Evolutionary conservation across 2,329 filamentous ascomycete species (phyloP), one percentile per base, ranked within the genome.

Genomic region (Fusarium austroafricanum): DNA sequence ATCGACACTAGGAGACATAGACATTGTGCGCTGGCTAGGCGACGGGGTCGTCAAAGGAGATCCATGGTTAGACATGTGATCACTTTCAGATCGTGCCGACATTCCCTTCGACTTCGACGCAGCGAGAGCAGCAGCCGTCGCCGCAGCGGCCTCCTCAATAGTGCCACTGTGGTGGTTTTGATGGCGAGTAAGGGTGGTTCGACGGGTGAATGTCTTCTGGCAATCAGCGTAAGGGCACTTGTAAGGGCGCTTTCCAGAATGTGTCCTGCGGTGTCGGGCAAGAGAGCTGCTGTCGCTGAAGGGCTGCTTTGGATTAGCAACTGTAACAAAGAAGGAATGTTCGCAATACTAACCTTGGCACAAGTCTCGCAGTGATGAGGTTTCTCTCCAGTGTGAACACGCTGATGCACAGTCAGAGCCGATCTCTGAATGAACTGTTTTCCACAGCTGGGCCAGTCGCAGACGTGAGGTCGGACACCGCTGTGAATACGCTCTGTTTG

Each of bases 401-500:
- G 92, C 76, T 92, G 90, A 79, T 98, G 96, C 10, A 99, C 96
- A 1, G 96, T 99, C 78, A 99, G 82, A 21, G 96, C 96, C 28
- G 94, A 97, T 57, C 96, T 88, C 79, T 99, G 96, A 72, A 99
- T 99, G 78, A 99, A 99, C 76, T 95, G 92, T 81, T 98, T 99
- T 69, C 92, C 92, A 78, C 96, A 99, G 53, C 89, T 89, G 39
- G 91, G 91, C 61, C 89, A 93, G 74, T 97, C 94, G 80, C 96
- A 99, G 49, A 95, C 91, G 77, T 99, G 96, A 47, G 96, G 96
- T 61, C 95, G 87, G 59, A 94, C 86, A 44, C 95, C 95, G 64
- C 90, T 97, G 80, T 99, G 96, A 71, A 99, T 99, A 44, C 96
- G 93, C 82, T 98, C 95, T 97, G 73, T 92, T 39, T 53, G 15